Evolutionary conservation across 2,329 filamentous ascomycete species (phyloP).

Genomic region (Calonectria naviculata): DNA sequence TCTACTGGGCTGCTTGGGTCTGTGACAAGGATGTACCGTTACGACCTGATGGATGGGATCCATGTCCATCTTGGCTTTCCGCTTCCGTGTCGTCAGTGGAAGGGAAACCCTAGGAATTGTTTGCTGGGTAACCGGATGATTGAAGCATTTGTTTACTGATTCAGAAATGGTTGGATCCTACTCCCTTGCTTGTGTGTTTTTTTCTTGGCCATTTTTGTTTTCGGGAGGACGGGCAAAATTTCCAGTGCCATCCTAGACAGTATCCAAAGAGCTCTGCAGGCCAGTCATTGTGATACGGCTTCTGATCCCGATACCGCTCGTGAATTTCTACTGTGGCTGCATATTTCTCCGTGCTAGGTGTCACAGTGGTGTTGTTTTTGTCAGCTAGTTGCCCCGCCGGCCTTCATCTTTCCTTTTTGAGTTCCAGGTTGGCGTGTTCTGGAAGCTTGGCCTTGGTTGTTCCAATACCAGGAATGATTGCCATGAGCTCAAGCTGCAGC

Average conservation of each 20-base stretch:
- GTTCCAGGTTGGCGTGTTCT: not conserved
- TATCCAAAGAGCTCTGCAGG: not conserved
- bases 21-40: constrained; percentile 7
- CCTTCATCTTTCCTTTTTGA: not conserved
- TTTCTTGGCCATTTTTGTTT: no score
- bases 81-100: constrained; percentile 15
- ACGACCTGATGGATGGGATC: constrained; percentile 17
- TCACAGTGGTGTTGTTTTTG: not conserved
- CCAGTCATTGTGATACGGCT: no score
- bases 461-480: not conserved
- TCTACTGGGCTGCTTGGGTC: not conserved
- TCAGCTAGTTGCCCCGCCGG: not conserved
- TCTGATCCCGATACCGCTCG: not conserved
- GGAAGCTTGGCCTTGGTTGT: not conserved
- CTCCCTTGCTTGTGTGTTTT: not conserved
- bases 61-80: constrained; percentile 10
- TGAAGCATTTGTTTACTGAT: not conserved
- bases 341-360: not conserved
- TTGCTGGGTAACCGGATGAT: not conserved
- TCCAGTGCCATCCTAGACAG: not conserved
- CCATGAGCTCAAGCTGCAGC: not conserved
- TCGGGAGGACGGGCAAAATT: no score
- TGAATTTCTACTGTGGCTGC: not conserved
- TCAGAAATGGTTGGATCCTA: not conserved
- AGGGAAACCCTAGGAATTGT: constrained; percentile 6